Conservation (phyloP, 1,284 basidiomycete species). For the Volvariella surrecta region DNA sequence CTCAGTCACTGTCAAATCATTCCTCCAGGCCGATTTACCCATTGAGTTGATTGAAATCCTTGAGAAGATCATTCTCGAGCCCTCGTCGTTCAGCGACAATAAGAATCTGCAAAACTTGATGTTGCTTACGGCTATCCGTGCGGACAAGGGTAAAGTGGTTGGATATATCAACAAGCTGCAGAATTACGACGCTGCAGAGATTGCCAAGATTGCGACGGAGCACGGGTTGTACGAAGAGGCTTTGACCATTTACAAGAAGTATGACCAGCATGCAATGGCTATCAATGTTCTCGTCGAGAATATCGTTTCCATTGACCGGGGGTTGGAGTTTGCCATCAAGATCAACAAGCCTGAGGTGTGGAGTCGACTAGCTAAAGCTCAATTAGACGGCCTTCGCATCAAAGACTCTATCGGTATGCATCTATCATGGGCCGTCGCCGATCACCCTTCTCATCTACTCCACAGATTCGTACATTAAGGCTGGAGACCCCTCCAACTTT, state of each 20-base stretch:
- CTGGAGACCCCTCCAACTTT: constrained; percentile 94
- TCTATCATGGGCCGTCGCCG: not conserved
- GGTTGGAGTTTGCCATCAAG: constrained; percentile 94
- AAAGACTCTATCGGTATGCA: constrained; percentile 94
- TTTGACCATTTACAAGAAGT: constrained; percentile 93
- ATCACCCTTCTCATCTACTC: constrained; percentile 4
- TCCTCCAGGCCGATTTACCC: constrained; percentile 95
- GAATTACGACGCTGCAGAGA: constrained; percentile 93
- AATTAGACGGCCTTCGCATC: constrained; percentile 96
- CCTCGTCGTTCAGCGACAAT: constrained; percentile 97
- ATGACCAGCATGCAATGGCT: constrained; percentile 88
- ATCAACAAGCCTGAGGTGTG: constrained; percentile 96
- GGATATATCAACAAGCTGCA: constrained; percentile 97
- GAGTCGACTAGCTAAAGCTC: constrained; percentile 97
- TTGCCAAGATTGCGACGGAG: constrained; percentile 95
- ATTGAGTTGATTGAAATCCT: constrained; percentile 96
- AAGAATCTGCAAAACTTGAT: constrained; percentile 92
- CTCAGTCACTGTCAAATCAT: constrained; percentile 97
- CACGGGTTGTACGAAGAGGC: constrained; percentile 97
- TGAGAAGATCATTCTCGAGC: constrained; percentile 98
- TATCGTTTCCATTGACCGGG: constrained; percentile 96
- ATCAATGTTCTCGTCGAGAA: constrained; percentile 99
- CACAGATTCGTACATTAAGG: constrained; percentile 96
- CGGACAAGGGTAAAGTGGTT: constrained; percentile 98
- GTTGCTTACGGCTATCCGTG: constrained; percentile 92